Evolutionary conservation across 805 yeast genomes (phyloP), one percentile per base, ranked within the genome.

Genomic region (Myxozyma neglecta): DNA sequence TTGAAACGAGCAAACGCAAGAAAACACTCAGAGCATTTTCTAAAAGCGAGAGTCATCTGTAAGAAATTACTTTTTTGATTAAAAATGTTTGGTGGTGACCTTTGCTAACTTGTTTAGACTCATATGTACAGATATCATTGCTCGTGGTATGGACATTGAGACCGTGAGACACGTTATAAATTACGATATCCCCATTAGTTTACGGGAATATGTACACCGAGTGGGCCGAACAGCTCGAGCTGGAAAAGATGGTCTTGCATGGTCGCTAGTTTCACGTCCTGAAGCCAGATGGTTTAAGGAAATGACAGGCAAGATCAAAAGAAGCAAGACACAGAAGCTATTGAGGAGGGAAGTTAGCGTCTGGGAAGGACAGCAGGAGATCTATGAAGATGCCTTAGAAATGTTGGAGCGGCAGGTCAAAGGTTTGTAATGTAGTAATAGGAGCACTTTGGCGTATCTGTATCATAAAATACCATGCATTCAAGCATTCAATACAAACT

Each of bases 201-300:
- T 92, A 0, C 86, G 96, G 66, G 98, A 94, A 69, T 94, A 94
- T 68, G 90, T 94, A 34, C 99, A 94, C 75, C 83, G 99, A 70
- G 90, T 91, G 44, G 99, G 99, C 45, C 86, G 99, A 78, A 92
- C 98, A 0, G 97, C 98, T 1, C 85, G 99, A 76, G 99, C 99
- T 1, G 86, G 88, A 55, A 83, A 85, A 40, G 56, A 67, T 0
- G 99, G 99, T 72, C 76, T 77, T 42, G 96, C 97, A 0, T 82
- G 85, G 72, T 88, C 85, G 51, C 73, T 93, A 32, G 79, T 86
- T n/a, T 96, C 96, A 35, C 84, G 83, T 57, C 92, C 91, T 56
- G 98, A 94, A 69, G 79, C 77, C 54, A 85, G 80, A 67, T 81
- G 63, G 74, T 80, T 68, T 70, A 74, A 57, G 72, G 74, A 66